Evolutionary conservation across 108 stramenopile genomes (phyloP), one percentile per base, ranked within the genome.

Genomic region (Conticribra guillardii): DNA sequence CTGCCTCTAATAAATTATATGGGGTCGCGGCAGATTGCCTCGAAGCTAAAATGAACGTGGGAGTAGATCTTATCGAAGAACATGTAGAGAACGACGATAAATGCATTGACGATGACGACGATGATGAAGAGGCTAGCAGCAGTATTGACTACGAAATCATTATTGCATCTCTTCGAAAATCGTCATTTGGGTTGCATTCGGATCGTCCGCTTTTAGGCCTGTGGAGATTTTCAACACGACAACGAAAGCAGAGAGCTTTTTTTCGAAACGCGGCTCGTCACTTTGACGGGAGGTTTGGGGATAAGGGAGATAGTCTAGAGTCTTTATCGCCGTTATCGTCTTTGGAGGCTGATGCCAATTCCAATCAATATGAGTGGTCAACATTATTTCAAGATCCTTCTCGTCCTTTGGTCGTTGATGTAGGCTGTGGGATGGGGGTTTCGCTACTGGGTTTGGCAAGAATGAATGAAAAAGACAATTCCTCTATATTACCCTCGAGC

Each of bases 361-460:
- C 18, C 11, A 14, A 65, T 51, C 46, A 32, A 52, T 76, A 76
- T 33, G 60, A 76, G 41, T 90, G 85, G 85, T 47, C 67, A 9
- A 16, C 17, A 8, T 16, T 78, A 27, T 91, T 87, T 41, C 34
- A 56, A 22, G 80, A 91, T 63, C 76, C 87, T 7, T 64, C 69
- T 0, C 75, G 73, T 9, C 87, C 87, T 1, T 77, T 91, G n/a
- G 81, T 91, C n/a, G 68, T 91, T 37, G 90, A 91, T 81, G 51
- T 91, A 9, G 90, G 90, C 11, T 89, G 87, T 64, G 90, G 90
- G 4, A 86, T 88, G 87, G 90, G 90, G 4, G 76, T 91, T 24
- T 89, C 87, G 5, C 59, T 91, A 15, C 74, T 88, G 11, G 90
- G 90, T 0, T 54, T 91, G 54, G 76, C 84, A 34, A 46, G 69